phyloP scores from a whole-genome alignment of 352 stramenopile species.

The Phytophthora gonapodyides region DNA sequence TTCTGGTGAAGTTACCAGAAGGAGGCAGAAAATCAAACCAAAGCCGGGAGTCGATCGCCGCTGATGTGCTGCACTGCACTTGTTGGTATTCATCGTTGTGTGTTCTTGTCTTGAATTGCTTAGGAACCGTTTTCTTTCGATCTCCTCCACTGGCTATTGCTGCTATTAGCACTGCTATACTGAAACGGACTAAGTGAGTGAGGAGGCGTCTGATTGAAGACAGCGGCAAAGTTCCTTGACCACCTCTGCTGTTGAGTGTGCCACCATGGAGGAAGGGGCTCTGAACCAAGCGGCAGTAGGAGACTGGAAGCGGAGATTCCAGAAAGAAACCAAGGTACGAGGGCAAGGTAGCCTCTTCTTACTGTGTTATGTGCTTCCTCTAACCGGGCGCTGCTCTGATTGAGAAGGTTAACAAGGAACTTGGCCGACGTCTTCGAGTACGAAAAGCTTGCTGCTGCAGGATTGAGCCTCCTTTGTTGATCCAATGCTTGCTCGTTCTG shows the following conservation, averaged over 20 bases:
- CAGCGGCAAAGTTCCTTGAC: neutral
- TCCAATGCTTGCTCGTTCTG: neutral
- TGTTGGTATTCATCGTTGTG: slow-evolving; percentile 6
- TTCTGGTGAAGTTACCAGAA: neutral
- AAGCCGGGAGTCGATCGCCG: neutral
- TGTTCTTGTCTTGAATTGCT: slow-evolving; percentile 1
- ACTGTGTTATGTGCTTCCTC: neutral
- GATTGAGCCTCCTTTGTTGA: neutral
- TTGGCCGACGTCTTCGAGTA: slow-evolving; percentile 65
- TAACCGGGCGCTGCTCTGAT: slow-evolving; percentile 6
- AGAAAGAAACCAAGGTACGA: slow-evolving; percentile 69
- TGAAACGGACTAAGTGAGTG: slow-evolving; percentile 38
- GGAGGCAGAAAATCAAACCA: slow-evolving; percentile 13
- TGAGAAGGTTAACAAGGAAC: slow-evolving; percentile 74
- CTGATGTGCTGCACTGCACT: slow-evolving; percentile 3
- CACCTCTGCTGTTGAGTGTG: neutral
- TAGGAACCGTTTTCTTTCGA: slow-evolving; percentile 17
- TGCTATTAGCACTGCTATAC: neutral
- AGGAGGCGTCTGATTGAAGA: slow-evolving; percentile 29
- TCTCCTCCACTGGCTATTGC: too few relatives aligned
- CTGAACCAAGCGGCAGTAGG: slow-evolving; percentile 16
- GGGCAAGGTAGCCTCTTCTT: neutral
- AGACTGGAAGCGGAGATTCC: slow-evolving; percentile 70
- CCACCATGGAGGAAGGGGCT: slow-evolving; percentile 19
- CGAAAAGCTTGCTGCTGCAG: slow-evolving; percentile 1